A percentile compares a stretch with the other conserved stretches of the same genome.
These are phyloP conservation scores for Botrytis squamosa DNA, from an alignment of 2,329 filamentous ascomycete genomes.

Conservation along the genomic window DNA sequence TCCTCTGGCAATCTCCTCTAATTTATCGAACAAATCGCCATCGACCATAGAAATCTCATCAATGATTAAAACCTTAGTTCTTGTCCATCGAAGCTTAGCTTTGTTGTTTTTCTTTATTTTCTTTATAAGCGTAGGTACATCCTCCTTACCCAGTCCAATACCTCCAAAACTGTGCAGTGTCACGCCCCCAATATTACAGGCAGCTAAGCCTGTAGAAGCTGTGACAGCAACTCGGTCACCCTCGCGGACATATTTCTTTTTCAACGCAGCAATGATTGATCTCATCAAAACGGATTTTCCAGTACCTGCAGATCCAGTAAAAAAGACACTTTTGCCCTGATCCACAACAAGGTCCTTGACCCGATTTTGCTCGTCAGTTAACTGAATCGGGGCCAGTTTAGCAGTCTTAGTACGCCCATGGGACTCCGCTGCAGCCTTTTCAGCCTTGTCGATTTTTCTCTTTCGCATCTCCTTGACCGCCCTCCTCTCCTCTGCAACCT, in stretches of 20 bases:
- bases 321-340: conserved; percentile 85
- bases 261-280: conserved; percentile 80
- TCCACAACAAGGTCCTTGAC: conserved; percentile 82
- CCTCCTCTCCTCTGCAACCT: conserved; percentile 76
- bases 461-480: conserved; percentile 65
- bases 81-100: conserved; percentile 83
- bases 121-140: conserved; percentile 74
- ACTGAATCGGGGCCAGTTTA: conserved; percentile 39
- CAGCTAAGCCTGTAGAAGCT: conserved; percentile 91
- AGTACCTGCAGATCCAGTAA: conserved; percentile 93
- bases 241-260: conserved; percentile 72
- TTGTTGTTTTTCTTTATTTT: conserved; percentile 90
- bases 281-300: conserved; percentile 96
- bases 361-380: conserved; percentile 83
- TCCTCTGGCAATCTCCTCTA: conserved; percentile 80
- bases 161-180: conserved; percentile 95
- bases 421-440: conserved; percentile 45
- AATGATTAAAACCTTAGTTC: conserved; percentile 82
- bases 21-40: conserved; percentile 92
- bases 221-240: conserved; percentile 88
- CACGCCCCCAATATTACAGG: conserved; percentile 94
- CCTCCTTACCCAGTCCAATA: conserved; percentile 91
- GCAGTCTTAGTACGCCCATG: conserved; percentile 47
- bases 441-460: conserved; percentile 42
- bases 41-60: conserved; percentile 99